A percentile compares a stretch with the other conserved stretches of the same genome.
Evolutionary conservation across 2,329 filamentous ascomycete genomes (phyloP).

Genomic region (Epichloe brachyelytri): DNA sequence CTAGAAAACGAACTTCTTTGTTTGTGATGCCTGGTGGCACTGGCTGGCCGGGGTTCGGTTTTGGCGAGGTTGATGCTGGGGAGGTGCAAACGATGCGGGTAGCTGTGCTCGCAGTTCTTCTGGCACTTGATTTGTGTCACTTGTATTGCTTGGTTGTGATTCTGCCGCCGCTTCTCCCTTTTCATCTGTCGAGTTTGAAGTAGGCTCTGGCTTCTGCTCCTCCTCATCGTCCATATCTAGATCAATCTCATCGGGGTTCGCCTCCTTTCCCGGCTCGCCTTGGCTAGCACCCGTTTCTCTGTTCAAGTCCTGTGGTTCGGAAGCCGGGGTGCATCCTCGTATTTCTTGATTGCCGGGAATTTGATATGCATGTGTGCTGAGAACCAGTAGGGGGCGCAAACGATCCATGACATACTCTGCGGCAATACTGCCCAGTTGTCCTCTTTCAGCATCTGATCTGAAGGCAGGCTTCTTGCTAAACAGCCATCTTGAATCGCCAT

Average conservation of each 20-base stretch:
- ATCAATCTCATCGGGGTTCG: conserved; percentile 58
- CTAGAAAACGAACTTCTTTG: conserved; percentile 68
- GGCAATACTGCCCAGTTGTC: conserved; percentile 66
- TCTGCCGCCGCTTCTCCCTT: neutral
- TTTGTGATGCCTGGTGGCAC: conserved; percentile 65
- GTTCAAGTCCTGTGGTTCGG: neutral
- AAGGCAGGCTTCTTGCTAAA: conserved; percentile 67
- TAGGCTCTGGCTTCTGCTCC: neutral
- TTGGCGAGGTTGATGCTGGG: conserved; percentile 17
- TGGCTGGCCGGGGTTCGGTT: conserved; percentile 40
- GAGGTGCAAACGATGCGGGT: conserved; percentile 57
- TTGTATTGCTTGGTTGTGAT: neutral
- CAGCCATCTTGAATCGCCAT: conserved; percentile 55
- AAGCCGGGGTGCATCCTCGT: conserved; percentile 22
- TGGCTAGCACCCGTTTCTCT: neutral
- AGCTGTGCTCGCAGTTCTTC: conserved; percentile 59
- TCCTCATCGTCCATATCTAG: conserved; percentile 44
- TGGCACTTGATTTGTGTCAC: conserved; percentile 29
- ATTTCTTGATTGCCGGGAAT: conserved; percentile 58
- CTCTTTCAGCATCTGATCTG: conserved; percentile 58
- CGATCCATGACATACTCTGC: conserved; percentile 71
- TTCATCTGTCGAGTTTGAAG: neutral
- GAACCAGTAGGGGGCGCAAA: conserved; percentile 80
- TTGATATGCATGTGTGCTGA: conserved; percentile 87
- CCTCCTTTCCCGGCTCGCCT: conserved; percentile 8